Base-by-base conservation (phyloP, 1,284 basidiomycete species). In the Megacollybia platyphylla region DNA sequence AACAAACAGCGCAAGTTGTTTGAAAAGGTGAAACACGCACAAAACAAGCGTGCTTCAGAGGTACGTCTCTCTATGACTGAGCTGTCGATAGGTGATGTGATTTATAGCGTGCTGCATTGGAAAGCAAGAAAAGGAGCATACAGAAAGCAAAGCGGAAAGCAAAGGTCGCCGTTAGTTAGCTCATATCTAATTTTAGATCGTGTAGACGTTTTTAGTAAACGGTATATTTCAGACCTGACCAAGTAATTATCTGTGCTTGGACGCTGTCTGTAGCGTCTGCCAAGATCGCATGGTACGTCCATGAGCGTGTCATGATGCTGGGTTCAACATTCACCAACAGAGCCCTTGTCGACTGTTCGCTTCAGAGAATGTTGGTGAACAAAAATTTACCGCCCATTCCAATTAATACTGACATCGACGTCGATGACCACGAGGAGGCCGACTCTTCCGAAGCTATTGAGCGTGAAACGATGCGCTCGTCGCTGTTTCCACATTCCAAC, bases 1-100 rank as follows among this genome's bases (percentile, higher is more conserved):
- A 96, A 93, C 67, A 93, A 88, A 67, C 87, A 97, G 65, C 77
- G 83, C 54, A 97, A 96, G 66, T 63, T 98, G 54, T 97, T 96
- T 65, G 90, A 94, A 62, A 87, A 88, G 67, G 87, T 97, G 78
- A 89, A 91, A 65, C 81, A 89, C 61, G 81, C 83, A 48, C 76
- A 93, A 58, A 75, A 76, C 57, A 89, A 87, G 63, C 80, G 81
- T 48, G 69, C 72, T 20, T 70, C 75, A 29, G 91, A 96, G 81
- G 90, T 92, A 57, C 54, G 80, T 64, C 26, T 43, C 31, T 18
- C 27, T 29, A 17, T 30, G 35, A 27, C 26, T 34, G 32, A 30
- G 13, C 45, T 51, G 18, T 24, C n/a, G 36, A 2, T 18, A n/a
- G 15, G 32, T 44, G 11, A 29, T 39, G 2, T n/a, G 17, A 29